Evolutionary conservation across 257 asterid species (phyloP), one percentile per base, ranked within the genome.

Genomic region (Fraxinus anomala): DNA sequence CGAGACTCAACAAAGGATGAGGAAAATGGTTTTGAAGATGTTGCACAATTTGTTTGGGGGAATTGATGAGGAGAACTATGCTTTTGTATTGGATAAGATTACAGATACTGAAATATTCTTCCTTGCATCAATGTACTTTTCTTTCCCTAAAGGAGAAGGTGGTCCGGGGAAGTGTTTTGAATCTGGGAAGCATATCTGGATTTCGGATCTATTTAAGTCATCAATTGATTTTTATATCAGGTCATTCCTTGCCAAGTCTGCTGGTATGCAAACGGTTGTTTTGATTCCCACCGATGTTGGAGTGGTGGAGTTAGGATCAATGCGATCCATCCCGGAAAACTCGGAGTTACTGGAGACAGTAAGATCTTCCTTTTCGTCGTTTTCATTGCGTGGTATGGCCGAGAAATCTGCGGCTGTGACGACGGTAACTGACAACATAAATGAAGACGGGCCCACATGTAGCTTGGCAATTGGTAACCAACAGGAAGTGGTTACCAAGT

Each of bases 101-200:
- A 96, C 99, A 0, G 98, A 96, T 80, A 92, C 94, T 5, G 99
- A 96, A 82, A 89, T 96, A 97, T 96, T 96, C 86, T 96, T 93
- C 76, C 92, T 96, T 6, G 98, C 98, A 0, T 96, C 99, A 1
- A 96, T 96, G 99, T 96, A 96, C 85, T 96, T 96, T 31, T 89
- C 92, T 30, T 96, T 96, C 68, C 94, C 97, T 13, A 76, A 82
- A 75, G 97, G 97, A n/a, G 91, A 86, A 86, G 99, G 97, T 37
- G 99, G 98, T 26, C 99, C 99, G 0, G 98, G 99, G 26, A 91
- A 79, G 73, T 89, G 97, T 73, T 96, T 88, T 72, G 92, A 87
- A 54, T 88, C 92, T 0, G 84, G 90, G 65, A 91, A 86, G 87
- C 91, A 87, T 79, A 56, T 89, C 31, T 96, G 99, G 98, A 42